Evolutionary conservation across 2,329 filamentous ascomycete genomes (phyloP).

Genomic region (Xylariaceae sp.): DNA sequence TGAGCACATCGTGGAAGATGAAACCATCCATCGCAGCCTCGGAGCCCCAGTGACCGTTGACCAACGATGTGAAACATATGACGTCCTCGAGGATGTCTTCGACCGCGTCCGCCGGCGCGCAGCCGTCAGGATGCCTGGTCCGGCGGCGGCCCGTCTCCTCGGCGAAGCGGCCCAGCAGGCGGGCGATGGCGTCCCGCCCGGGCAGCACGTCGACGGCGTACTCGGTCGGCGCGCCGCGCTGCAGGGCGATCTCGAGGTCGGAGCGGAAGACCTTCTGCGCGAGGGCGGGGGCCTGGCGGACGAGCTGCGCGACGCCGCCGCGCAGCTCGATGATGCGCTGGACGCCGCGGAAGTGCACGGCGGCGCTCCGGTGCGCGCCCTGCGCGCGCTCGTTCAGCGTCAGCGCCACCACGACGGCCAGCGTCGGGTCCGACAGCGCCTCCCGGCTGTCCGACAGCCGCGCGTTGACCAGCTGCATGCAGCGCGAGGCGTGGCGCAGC

Average conservation of each 20-base stretch:
- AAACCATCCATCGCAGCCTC: constrained; percentile 10
- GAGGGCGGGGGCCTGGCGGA: constrained; percentile 8
- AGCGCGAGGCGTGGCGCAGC: constrained; percentile 18
- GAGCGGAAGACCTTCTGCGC: constrained; percentile 17
- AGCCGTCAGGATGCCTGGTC: background rate
- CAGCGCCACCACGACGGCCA: constrained; percentile 22
- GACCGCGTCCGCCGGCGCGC: background rate
- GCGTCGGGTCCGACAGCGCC: constrained; percentile 19
- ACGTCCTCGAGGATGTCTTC: constrained; percentile 10
- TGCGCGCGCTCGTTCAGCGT: constrained; percentile 18
- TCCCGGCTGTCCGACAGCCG: constrained; percentile 12
- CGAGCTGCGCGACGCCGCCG: constrained; percentile 20
- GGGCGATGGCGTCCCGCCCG: constrained; percentile 1
- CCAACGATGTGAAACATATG: constrained; percentile 9
- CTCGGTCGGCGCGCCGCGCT: constrained; percentile 12
- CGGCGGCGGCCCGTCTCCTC: background rate
- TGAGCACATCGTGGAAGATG: constrained; percentile 19
- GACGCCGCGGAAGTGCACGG: constrained; percentile 24
- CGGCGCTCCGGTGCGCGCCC: constrained; percentile 13
- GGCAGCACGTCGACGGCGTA: constrained; percentile 7
- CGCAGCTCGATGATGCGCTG: constrained; percentile 22
- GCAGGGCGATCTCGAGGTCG: constrained; percentile 19
- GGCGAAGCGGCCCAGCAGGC: constrained; percentile 2
- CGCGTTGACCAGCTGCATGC: constrained; percentile 21
- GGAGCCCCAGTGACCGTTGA: constrained; percentile 10